Evolutionary conservation across 2,329 filamentous ascomycete species (phyloP), one percentile per base, ranked within the genome.

Genomic region (Pestalotiopsis sp.): DNA sequence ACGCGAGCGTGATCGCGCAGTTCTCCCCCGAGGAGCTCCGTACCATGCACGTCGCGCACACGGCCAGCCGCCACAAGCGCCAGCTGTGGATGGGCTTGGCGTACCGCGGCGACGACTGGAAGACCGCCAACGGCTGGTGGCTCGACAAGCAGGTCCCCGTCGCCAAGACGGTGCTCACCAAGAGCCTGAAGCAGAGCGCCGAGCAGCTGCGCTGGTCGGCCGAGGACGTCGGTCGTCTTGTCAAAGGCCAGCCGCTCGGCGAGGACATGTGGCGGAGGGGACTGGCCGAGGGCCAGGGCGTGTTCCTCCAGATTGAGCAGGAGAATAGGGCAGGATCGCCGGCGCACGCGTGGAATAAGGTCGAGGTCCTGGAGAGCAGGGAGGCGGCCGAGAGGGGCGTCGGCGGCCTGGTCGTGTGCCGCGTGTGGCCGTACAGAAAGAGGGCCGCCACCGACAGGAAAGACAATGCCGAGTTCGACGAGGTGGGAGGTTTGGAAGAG

Each of bases 81-180:
- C 64, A 66, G 55, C 52, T 66, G 9, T 66, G 64, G 64, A 59
- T 66, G 52, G 64, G 64, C 27, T 49, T 65, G 36, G 12, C n/a
- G n/a, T 64, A 64, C 41, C 61, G 39, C 41, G 36, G 14, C 41
- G 20, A 45, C 9, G 38, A 20, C 3, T 52, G 41, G 38, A 45
- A 45, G 38, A 11, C 17, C n/a, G 59, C 38, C 25, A 41, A 62
- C 27, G 59, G 59, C 59, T 62, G 59, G 59, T 62, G 59, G 59
- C 25, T n/a, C 25, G 14, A 27, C 3, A 62, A 62, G 9, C 3
- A 62, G 27, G 61, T 64, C 36, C 61, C 61, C 38, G 39, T 52
- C 61, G 39, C 39, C 25, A 52, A 52, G 38, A 64, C 38, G n/a
- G 49, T 64, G 11, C 61, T 64, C 38, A 25, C 38, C 39, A 52